Base-by-base conservation (phyloP, 169 alveolate genomes). In the Plasmodium vivax region DNA sequence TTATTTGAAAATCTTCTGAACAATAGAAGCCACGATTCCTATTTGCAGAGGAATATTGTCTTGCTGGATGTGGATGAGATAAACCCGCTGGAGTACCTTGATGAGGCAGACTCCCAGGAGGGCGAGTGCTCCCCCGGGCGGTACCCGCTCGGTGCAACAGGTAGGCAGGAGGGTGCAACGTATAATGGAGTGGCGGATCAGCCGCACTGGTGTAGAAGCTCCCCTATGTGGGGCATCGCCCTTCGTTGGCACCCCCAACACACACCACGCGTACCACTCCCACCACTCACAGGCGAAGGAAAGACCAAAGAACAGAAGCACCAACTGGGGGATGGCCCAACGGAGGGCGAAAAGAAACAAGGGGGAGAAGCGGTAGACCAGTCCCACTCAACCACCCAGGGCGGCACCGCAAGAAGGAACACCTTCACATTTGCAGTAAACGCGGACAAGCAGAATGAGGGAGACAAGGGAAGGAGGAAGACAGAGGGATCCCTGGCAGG, bases 41-140 rank as follows among this genome's bases (percentile, higher is more conserved):
- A 75, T 34, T 14, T 51, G 0, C 93, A 87, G 7, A 74, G 83
- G 8, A 75, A 54, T 77, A 87, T 87, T 19, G 56, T 87, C 4
- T 71, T 87, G 27, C 41, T 87, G 27, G 93, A 87, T 34, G 93
- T 87, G 7, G 82, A 87, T 19, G 93, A 87, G 10, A 87, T 87
- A 8, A 51, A 51, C 47, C 93, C 93, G 34, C 77, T 87, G 12
- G 93, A 87, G 47, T 58, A 84, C 56, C 36, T n/a, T 43, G 93
- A 47, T 6, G 68, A 16, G 6, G 10, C 19, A 1, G 83, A 84
- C 19, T 30, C 19, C 71, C 19, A 38, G 14, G 51, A 36, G 16
- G 43, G n/a, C 32, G 27, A 38, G 10, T 34, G 14, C 3, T 36
- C 19, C 71, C 43, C 85, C n/a, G 8, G 9, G 71, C 74, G 71